A percentile compares a stretch with the other conserved stretches of the same genome.
Evolutionary conservation across 352 stramenopile genomes (phyloP).

Genomic region (Phytopythium sindhum): DNA sequence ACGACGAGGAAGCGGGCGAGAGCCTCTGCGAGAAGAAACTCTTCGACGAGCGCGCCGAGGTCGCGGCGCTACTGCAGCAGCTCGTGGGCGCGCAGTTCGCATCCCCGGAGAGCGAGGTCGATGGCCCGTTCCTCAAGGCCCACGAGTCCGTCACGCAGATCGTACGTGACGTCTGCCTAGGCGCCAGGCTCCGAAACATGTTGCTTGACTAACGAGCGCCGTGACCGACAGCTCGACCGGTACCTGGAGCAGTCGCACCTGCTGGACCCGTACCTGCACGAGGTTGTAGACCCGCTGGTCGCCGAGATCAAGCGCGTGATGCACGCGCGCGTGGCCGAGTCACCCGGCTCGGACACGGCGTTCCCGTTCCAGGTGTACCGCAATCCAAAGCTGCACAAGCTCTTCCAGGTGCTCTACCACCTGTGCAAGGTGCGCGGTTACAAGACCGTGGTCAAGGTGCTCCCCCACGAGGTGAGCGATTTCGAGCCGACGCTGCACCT

Average conservation of each 20-base stretch:
- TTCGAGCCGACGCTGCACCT: slow-evolving; percentile 93
- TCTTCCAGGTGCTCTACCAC: slow-evolving; percentile 93
- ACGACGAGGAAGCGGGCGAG: slow-evolving; percentile 23
- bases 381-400: slow-evolving; percentile 70
- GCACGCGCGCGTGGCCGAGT: slow-evolving; percentile 20
- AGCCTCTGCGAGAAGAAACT: slow-evolving; percentile 55
- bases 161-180: slow-evolving; percentile 41
- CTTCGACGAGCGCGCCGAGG: slow-evolving; percentile 59
- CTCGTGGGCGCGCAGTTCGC: slow-evolving; percentile 27
- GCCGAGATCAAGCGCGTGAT: slow-evolving; percentile 62
- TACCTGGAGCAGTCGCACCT: slow-evolving; percentile 89
- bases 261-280: slow-evolving; percentile 84
- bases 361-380: slow-evolving; percentile 81
- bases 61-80: slow-evolving; percentile 35
- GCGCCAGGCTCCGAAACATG: neutral
- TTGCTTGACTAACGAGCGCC: neutral
- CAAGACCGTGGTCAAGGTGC: slow-evolving; percentile 95
- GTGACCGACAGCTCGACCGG: slow-evolving; percentile 62
- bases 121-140: slow-evolving; percentile 35
- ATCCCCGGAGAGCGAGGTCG: slow-evolving; percentile 36
- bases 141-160: slow-evolving; percentile 45
- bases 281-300: slow-evolving; percentile 69
- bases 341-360: slow-evolving; percentile 12
- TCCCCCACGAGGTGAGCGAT: slow-evolving; percentile 95
- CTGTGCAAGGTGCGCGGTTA: slow-evolving; percentile 95